phyloP scores from a whole-genome alignment of 805 yeast species.

The Wickerhamomyces chambardii region DNA sequence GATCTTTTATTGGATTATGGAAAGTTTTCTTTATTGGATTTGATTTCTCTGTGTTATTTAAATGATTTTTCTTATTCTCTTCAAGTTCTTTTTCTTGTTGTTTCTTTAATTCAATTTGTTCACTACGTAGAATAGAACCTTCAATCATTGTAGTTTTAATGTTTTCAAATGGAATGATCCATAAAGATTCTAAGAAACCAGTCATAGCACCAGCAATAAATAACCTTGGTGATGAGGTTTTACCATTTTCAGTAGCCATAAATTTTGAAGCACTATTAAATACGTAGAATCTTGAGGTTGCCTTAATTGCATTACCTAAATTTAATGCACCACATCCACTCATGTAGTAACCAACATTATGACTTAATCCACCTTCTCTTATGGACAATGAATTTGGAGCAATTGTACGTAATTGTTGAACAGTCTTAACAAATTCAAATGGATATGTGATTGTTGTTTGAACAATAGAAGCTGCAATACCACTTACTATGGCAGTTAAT shows the following conservation, averaged over 20 bases:
- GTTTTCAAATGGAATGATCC: conserved; percentile 88
- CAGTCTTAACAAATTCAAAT: conserved; percentile 61
- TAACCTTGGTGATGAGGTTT: conserved; percentile 68
- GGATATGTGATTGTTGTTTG: conserved; percentile 64
- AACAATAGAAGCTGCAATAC: conserved; percentile 52
- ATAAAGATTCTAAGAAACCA: conserved; percentile 72
- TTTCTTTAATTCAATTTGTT: conserved; percentile 8
- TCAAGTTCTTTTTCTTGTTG: conserved; percentile 13
- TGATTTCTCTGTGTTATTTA: conserved; percentile 5
- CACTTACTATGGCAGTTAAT: conserved; percentile 50
- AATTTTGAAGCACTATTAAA: conserved; percentile 70
- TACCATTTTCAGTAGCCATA: conserved; percentile 48
- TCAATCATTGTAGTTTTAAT: conserved; percentile 77
- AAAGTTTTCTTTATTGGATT: conserved; percentile 16
- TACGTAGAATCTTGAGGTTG: conserved; percentile 61
- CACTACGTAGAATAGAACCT: conserved; percentile 33
- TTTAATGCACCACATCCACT: conserved; percentile 72
- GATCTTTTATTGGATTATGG: conserved; percentile 15
- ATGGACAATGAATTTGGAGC: conserved; percentile 22
- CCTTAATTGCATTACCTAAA: conserved; percentile 65
- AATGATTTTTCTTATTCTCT: conserved; percentile 13
- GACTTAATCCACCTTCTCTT: conserved; percentile 14
- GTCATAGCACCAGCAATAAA: conserved; percentile 81
- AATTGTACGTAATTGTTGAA: conserved; percentile 46
- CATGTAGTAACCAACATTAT: conserved; percentile 26